Conservation (phyloP, 2,329 filamentous ascomycete genomes). For the Botrytis squamosa region DNA sequence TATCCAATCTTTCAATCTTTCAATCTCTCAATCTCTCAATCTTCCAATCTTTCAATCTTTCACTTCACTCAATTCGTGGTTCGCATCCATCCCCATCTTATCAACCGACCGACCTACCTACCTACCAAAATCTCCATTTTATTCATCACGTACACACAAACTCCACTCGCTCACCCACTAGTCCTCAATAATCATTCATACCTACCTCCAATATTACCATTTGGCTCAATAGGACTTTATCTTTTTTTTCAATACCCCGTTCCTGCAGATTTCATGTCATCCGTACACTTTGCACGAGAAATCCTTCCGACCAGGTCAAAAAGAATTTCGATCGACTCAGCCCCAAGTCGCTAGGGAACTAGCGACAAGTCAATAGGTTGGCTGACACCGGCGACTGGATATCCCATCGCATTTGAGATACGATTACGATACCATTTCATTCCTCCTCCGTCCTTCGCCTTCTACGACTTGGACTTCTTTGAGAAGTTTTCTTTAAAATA, state of each 20-base stretch:
- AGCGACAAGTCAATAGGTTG: conserved; percentile 21
- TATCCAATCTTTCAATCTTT: background rate
- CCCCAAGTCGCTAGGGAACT: conserved; percentile 20
- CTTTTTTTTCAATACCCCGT: background rate
- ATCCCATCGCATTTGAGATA: conserved; percentile 11
- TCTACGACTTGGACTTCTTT: conserved; percentile 35
- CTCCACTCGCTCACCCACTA: background rate
- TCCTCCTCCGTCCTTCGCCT: conserved; percentile 27
- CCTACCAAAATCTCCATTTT: background rate
- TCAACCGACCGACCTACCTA: background rate
- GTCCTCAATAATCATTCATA: background rate
- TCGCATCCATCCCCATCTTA: background rate
- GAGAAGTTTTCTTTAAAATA: conserved; percentile 26
- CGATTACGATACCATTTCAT: conserved; percentile 2
- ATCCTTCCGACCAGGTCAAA: conserved; percentile 21
- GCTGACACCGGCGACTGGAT: conserved; percentile 18
- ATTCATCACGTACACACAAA: background rate
- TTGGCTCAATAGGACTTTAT: background rate
- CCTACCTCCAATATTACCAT: background rate
- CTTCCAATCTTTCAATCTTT: background rate
- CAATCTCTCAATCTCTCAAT: too few species aligned
- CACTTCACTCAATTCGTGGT: background rate
- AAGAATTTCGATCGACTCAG: conserved; percentile 20
- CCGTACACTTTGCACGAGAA: conserved; percentile 7
- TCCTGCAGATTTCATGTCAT: conserved; percentile 24